Evolutionary conservation across 371 early-diverging fungal genomes (phyloP).

Genomic region (Smittium culicis): DNA sequence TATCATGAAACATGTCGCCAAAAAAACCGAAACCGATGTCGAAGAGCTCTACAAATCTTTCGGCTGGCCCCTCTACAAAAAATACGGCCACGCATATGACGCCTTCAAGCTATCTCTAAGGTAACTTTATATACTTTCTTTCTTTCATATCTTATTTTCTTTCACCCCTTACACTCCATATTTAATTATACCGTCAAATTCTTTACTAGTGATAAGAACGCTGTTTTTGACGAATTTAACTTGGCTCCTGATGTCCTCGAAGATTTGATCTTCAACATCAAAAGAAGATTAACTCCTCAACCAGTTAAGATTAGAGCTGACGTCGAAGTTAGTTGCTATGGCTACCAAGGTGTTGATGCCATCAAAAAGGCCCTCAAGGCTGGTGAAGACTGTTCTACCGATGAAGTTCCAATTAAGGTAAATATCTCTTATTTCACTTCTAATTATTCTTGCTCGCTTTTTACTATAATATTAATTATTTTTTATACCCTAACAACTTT

Average conservation of each 20-base stretch:
- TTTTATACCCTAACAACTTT: too few species aligned
- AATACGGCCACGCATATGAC: slow-evolving; percentile 96
- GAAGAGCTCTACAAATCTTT: slow-evolving; percentile 79
- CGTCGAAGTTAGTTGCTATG: slow-evolving; percentile 92
- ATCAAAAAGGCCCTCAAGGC: slow-evolving; percentile 86
- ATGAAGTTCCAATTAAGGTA: slow-evolving; percentile 71
- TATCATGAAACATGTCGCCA: slow-evolving; percentile 52
- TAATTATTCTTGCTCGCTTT: not conserved
- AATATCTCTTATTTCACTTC: too few species aligned
- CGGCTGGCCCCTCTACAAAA: slow-evolving; percentile 96
- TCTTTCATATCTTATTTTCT: not conserved
- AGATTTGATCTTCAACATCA: slow-evolving; percentile 75
- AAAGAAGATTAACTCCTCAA: slow-evolving; percentile 85
- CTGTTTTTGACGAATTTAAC: slow-evolving; percentile 69
- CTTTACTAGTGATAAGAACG: slow-evolving; percentile 74
- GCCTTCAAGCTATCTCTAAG: slow-evolving; percentile 62
- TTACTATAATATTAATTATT: too few species aligned
- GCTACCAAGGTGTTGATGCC: slow-evolving; percentile 94
- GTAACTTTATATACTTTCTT: not conserved
- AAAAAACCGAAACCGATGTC: slow-evolving; percentile 65
- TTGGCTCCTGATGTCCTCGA: slow-evolving; percentile 46
- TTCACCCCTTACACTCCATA: not conserved
- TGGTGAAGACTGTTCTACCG: slow-evolving; percentile 75
- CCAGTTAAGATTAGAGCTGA: slow-evolving; percentile 95
- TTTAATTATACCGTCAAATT: slow-evolving; percentile 14